A percentile compares a stretch with the other conserved stretches of the same genome.
Conservation (phyloP, 2,329 filamentous ascomycete species). For the Nothopassalora personata region DNA sequence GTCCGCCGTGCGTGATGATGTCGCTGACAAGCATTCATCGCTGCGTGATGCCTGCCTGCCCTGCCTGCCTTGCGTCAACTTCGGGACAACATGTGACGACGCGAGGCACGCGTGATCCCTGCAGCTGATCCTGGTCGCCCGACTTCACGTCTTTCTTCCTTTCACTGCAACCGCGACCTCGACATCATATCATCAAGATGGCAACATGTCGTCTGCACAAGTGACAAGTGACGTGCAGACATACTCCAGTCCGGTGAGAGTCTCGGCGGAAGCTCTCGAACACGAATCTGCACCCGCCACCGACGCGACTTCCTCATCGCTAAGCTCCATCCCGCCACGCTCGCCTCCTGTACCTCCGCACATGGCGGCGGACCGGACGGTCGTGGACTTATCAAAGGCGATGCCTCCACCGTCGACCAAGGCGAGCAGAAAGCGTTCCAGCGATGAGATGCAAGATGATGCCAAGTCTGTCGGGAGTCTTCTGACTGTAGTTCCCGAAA, state of each 20-base stretch:
- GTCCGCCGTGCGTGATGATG: background rate
- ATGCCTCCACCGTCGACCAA: background rate
- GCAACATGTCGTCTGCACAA: slow-evolving; percentile 5
- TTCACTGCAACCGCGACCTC: background rate
- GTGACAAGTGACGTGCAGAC: slow-evolving; percentile 1
- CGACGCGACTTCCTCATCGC: background rate
- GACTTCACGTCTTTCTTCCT: background rate
- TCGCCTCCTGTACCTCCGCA: background rate
- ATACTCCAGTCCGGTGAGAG: background rate
- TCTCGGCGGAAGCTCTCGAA: background rate
- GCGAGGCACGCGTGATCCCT: background rate
- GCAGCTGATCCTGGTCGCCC: background rate
- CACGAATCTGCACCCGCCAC: background rate
- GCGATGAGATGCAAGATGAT: slow-evolving; percentile 3
- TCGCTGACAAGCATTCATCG: background rate
- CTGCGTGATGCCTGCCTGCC: background rate
- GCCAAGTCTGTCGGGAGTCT: background rate
- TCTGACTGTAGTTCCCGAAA: background rate
- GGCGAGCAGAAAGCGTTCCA: background rate
- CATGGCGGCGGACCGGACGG: background rate
- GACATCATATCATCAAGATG: background rate
- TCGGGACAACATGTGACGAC: slow-evolving; percentile 3
- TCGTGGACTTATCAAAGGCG: background rate
- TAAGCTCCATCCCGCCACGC: background rate
- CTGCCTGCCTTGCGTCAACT: background rate